Base-by-base conservation (phyloP, 2,329 filamentous ascomycete species). In the Huntiella abstrusa region DNA sequence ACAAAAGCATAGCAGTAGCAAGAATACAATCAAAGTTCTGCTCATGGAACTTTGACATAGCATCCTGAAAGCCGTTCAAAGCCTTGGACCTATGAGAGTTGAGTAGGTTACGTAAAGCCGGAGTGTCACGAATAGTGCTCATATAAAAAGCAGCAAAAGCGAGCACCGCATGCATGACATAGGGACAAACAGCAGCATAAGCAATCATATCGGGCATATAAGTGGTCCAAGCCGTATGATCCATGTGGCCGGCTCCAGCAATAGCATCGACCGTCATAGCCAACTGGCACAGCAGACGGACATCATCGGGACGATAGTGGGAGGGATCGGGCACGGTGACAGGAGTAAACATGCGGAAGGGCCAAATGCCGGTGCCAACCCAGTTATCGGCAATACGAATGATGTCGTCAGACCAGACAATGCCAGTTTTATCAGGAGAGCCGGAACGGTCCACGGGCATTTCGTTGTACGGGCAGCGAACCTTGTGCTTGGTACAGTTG, bases 401-500 rank as follows among this genome's bases (percentile, higher is more conserved):
- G 53, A 91, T 83, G 56, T 88, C 80, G 12, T 83, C 80, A 37
- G 82, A 87, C 78, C 87, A 92, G 60, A 91, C 75, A 46, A 96
- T 72, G 56, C 79, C 74, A 49, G 75, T 69, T 62, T 73, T 76
- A 54, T 72, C 69, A 52, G 76, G 74, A 53, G 73, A 75, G 37
- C 68, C 66, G 34, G 72, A 69, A 53, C 74, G 67, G 54, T 76
- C 71, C 54, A 75, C 68, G 49, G 79, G 70, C 58, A 79, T 77
- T 59, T 96, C 87, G 71, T 94, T 92, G 68, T 96, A 98, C 56
- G 94, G 91, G 64, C 91, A 98, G 57, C 87, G 83, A 56, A 92
- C 91, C 67, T 95, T 94, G 66, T 98, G 91, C 66, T 96, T 98
- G 51, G 88, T 95, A 65, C 91, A 98, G 64, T 98, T 98, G 58